Percentiles rank a stretch among this genome's conserved stretches.
Evolutionary conservation across 352 stramenopile genomes (phyloP).

Genomic region (Globisporangium viniferum): DNA sequence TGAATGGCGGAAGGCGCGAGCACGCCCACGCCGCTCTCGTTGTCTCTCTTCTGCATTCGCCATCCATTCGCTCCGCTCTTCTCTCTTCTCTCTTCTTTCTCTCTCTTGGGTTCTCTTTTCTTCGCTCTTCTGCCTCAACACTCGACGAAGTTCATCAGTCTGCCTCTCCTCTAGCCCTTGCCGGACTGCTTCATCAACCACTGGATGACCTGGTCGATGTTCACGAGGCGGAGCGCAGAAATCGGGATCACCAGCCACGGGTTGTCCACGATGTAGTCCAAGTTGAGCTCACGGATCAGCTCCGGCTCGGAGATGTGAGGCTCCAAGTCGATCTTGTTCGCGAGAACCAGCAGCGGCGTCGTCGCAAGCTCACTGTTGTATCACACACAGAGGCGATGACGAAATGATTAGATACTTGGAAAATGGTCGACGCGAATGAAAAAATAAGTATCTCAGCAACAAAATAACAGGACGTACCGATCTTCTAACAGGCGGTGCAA

Average conservation of each 20-base stretch:
- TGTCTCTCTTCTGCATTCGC: background rate
- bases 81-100: conserved; percentile 8
- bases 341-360: conserved; percentile 94
- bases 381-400: conserved; percentile 2
- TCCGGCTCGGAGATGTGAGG: conserved; percentile 90
- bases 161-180: conserved; percentile 55
- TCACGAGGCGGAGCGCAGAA: conserved; percentile 94
- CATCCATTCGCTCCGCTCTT: conserved; percentile 1
- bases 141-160: background rate
- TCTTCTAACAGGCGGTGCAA: conserved; percentile 93
- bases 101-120: conserved; percentile 4
- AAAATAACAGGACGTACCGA: conserved; percentile 60
- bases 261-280: conserved; percentile 99
- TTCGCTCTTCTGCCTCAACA: conserved; percentile 7
- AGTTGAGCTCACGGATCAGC: conserved; percentile 93
- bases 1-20: background rate
- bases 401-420: background rate
- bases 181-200: conserved; percentile 95
- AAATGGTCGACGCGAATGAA: background rate
- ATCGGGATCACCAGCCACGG: conserved; percentile 98
- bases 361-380: conserved; percentile 70
- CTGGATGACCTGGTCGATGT: conserved; percentile 97
- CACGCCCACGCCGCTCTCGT: background rate
- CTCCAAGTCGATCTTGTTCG: conserved; percentile 99
- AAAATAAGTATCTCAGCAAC: background rate